Evolutionary conservation across 352 stramenopile species (phyloP).

Genomic region (Albugo candida): DNA sequence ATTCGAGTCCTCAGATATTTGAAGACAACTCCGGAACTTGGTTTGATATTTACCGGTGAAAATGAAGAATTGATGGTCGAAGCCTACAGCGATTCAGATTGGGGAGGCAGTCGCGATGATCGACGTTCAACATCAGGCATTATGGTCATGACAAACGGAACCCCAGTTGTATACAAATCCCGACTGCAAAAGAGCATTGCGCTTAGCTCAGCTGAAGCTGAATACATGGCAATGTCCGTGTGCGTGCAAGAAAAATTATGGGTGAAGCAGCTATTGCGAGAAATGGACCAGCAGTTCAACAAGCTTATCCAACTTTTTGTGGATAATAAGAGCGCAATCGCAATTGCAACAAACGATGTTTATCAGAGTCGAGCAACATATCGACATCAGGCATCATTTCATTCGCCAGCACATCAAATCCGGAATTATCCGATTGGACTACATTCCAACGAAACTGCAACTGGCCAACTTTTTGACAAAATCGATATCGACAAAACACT

Average conservation of each 20-base stretch:
- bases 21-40: background rate
- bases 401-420: too few species aligned
- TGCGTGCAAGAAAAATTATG: slow-evolving; percentile 10
- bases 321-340: background rate
- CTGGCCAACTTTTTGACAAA: too few species aligned
- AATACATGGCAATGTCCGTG: slow-evolving; percentile 12
- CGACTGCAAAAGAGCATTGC: slow-evolving; percentile 10
- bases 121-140: slow-evolving; percentile 8
- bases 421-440: too few species aligned
- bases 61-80: background rate
- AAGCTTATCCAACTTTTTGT: slow-evolving; percentile 8
- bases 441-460: too few species aligned
- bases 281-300: slow-evolving; percentile 3
- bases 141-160: slow-evolving; percentile 8
- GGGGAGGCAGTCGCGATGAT: slow-evolving; percentile 6
- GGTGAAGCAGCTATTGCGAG: slow-evolving; percentile 7
- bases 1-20: too few species aligned
- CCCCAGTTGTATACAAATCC: slow-evolving; percentile 6
- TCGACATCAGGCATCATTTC: background rate
- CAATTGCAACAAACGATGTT: background rate
- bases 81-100: slow-evolving; percentile 11
- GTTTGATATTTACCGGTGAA: background rate
- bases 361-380: background rate
- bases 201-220: slow-evolving; percentile 11
- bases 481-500: too few species aligned